Conservation (phyloP, 1,139 yeast species). For the Diutina scorzettiae region DNA sequence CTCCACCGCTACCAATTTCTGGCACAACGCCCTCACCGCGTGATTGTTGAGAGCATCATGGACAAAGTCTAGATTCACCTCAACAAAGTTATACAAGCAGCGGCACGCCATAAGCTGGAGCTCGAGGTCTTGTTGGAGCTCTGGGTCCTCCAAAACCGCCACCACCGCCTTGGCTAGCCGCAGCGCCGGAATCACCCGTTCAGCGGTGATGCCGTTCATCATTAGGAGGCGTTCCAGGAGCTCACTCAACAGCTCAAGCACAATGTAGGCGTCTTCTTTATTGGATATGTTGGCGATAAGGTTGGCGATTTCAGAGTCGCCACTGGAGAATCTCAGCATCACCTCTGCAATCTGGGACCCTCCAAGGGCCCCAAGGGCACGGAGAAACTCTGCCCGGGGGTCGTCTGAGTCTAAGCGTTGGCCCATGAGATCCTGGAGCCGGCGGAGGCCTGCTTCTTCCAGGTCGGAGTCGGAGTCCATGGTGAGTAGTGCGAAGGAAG, state of each 20-base stretch:
- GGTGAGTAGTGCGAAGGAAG: not conserved
- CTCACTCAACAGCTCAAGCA: constrained; percentile 50
- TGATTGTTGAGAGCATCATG: constrained; percentile 54
- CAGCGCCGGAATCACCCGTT: constrained; percentile 51
- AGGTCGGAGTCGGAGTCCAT: constrained; percentile 5
- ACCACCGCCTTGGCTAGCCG: constrained; percentile 46
- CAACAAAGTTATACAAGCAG: constrained; percentile 72
- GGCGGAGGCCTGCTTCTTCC: constrained; percentile 2
- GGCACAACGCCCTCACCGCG: constrained; percentile 26
- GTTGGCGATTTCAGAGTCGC: constrained; percentile 21
- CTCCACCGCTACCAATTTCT: constrained; percentile 14
- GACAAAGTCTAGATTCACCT: constrained; percentile 59
- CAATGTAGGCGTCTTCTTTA: constrained; percentile 34
- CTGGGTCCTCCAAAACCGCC: constrained; percentile 45
- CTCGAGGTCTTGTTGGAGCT: constrained; percentile 57
- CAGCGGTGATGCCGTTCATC: constrained; percentile 57
- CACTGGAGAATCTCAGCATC: constrained; percentile 6
- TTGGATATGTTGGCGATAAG: constrained; percentile 31
- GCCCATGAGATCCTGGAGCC: constrained; percentile 3
- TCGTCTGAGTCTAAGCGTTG: constrained; percentile 13
- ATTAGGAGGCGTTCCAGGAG: constrained; percentile 50
- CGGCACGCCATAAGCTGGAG: constrained; percentile 76
- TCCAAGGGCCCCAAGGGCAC: constrained; percentile 18
- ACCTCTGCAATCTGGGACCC: constrained; percentile 8
- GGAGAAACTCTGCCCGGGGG: constrained; percentile 17